These are phyloP conservation scores for Sutorius australiensis DNA, from an alignment of 768 basidiomycete species.

Conservation along the genomic window DNA sequence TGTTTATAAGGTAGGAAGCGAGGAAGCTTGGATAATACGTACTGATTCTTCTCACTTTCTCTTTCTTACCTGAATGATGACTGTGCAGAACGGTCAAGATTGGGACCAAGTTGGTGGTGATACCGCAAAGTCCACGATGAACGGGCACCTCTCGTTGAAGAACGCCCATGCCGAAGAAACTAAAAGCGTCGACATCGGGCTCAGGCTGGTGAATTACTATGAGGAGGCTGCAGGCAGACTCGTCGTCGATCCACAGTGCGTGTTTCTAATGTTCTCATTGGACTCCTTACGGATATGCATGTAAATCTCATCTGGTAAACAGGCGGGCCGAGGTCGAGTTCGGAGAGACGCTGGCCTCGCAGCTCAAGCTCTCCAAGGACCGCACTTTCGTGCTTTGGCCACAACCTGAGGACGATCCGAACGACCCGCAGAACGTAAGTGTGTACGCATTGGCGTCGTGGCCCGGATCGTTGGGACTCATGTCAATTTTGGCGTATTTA, in stretches of 20 bases:
- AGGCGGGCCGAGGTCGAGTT: slow-evolving; percentile 50
- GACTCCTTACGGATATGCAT: no score
- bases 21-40: background rate
- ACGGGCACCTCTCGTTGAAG: slow-evolving; percentile 2
- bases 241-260: slow-evolving; percentile 59
- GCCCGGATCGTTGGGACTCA: background rate
- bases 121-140: background rate
- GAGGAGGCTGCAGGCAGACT: slow-evolving; percentile 55
- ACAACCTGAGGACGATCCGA: slow-evolving; percentile 46
- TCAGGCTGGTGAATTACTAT: slow-evolving; percentile 38
- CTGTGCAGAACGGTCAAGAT: background rate
- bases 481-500: slow-evolving; percentile 11
- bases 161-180: background rate
- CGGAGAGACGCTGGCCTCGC: slow-evolving; percentile 42
- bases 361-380: slow-evolving; percentile 44
- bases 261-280: background rate
- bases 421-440: slow-evolving; percentile 53
- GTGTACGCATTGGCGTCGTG: background rate
- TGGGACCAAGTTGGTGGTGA: background rate
- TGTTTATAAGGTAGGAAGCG: background rate
- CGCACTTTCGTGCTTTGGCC: slow-evolving; percentile 53
- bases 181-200: slow-evolving; percentile 32
- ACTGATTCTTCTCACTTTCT: background rate
- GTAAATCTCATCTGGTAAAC: background rate
- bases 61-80: background rate